Percentiles rank a stretch among this genome's conserved stretches.
Evolutionary conservation across 208 protist species (phyloP).

Genomic region (Leishmania turanica): DNA sequence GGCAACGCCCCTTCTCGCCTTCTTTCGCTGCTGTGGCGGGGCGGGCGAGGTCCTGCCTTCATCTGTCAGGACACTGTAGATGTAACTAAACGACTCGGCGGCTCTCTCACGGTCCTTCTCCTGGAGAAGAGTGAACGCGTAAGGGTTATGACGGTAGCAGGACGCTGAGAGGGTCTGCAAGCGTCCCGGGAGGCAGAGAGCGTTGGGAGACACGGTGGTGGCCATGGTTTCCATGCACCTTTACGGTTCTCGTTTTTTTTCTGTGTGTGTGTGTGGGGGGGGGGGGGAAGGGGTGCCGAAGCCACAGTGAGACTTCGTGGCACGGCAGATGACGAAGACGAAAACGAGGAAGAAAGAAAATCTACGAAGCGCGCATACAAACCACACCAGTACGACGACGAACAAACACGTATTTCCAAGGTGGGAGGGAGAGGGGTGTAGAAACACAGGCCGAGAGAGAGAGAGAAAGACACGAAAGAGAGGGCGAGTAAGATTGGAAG

Average conservation of each 20-base stretch:
- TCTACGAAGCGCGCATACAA: background rate
- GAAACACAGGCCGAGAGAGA: background rate
- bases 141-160: conserved; percentile 53
- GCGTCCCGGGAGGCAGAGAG: background rate
- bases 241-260: background rate
- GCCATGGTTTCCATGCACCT: conserved; percentile 1
- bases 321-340: background rate
- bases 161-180: conserved; percentile 1
- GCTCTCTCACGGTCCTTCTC: conserved; percentile 27
- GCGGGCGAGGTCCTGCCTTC: background rate
- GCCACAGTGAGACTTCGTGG: background rate
- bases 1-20: background rate
- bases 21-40: conserved; percentile 5
- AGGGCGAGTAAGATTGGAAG: background rate
- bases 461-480: background rate
- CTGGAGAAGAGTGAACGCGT: conserved; percentile 35
- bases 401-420: background rate
- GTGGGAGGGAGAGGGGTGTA: background rate
- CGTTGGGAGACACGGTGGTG: background rate
- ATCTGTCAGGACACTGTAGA: conserved; percentile 19
- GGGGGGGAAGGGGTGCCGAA: background rate
- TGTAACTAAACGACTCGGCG: conserved; percentile 20
- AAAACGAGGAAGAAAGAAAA: background rate
- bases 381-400: background rate
- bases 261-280: too few relatives aligned